Evolutionary conservation across 768 basidiomycete genomes (phyloP).

Genomic region (Baorangia bicolor): DNA sequence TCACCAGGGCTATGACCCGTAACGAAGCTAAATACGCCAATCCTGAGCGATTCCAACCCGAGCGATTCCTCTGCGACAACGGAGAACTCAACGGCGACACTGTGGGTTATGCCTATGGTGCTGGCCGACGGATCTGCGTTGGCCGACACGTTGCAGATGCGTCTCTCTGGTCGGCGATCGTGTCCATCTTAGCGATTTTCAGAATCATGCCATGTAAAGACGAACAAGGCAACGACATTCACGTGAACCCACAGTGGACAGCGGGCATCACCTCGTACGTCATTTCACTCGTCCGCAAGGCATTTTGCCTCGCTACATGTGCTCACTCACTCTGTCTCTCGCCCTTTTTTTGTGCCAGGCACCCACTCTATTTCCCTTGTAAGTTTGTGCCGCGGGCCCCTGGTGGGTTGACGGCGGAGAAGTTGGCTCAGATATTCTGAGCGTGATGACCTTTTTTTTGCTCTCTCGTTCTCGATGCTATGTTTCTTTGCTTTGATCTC

Average conservation of each 20-base stretch:
- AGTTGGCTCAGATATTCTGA: slow-evolving; percentile 22
- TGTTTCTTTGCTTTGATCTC: neutral
- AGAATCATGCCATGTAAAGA: slow-evolving; percentile 31
- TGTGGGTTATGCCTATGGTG: slow-evolving; percentile 34
- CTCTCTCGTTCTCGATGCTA: neutral
- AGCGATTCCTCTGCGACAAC: slow-evolving; percentile 31
- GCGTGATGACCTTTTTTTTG: neutral
- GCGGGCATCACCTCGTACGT: slow-evolving; percentile 30
- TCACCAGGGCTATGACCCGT: slow-evolving; percentile 31
- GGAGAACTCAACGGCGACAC: slow-evolving; percentile 30
- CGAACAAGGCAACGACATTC: slow-evolving; percentile 23
- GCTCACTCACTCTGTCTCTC: neutral
- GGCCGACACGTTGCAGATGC: slow-evolving; percentile 44
- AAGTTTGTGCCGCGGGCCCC: slow-evolving; percentile 23
- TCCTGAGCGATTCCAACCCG: slow-evolving; percentile 37
- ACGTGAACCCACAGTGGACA: slow-evolving; percentile 22
- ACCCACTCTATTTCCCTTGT: slow-evolving; percentile 27
- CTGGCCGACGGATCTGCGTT: slow-evolving; percentile 39
- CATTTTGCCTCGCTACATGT: neutral
- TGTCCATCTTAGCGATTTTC: slow-evolving; percentile 35
- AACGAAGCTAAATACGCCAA: slow-evolving; percentile 36
- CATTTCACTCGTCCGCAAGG: neutral
- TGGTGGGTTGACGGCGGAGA: slow-evolving; percentile 14
- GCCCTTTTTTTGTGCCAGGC: slow-evolving; percentile 8
- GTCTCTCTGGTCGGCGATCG: slow-evolving; percentile 38